phyloP scores from a whole-genome alignment of 345 rosid genomes.

The Lepidium aucheri region DNA sequence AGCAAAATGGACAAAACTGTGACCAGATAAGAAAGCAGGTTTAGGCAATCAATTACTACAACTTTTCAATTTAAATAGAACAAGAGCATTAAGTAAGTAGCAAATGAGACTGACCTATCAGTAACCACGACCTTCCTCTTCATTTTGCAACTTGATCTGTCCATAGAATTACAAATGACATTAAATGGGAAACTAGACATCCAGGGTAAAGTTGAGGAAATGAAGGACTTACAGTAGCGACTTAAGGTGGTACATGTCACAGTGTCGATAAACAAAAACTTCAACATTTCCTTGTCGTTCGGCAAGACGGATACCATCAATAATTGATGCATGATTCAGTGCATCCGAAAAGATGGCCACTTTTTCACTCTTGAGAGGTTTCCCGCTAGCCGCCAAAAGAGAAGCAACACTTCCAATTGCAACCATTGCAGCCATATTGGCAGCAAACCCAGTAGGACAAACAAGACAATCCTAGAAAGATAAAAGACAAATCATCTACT shows the following conservation, averaged over 20 bases:
- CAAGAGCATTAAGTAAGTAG: neutral
- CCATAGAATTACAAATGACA: slow-evolving; percentile 16
- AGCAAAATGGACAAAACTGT: too few relatives aligned
- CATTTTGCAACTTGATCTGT: slow-evolving; percentile 64
- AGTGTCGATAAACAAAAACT: slow-evolving; percentile 62
- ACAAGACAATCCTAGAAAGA: slow-evolving; percentile 82
- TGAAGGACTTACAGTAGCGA: slow-evolving; percentile 54
- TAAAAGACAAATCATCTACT: slow-evolving; percentile 26
- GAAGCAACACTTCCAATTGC: slow-evolving; percentile 76
- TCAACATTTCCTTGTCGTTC: slow-evolving; percentile 58
- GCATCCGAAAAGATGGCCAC: slow-evolving; percentile 92
- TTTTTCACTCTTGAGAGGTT: slow-evolving; percentile 43
- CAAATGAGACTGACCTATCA: slow-evolving; percentile 57
- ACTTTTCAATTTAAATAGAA: too few relatives aligned
- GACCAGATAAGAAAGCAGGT: too few relatives aligned
- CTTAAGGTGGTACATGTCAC: slow-evolving; percentile 76
- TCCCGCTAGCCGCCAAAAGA: slow-evolving; percentile 42
- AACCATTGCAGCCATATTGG: slow-evolving; percentile 93
- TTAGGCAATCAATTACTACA: too few relatives aligned
- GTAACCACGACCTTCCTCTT: slow-evolving; percentile 89
- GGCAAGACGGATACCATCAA: slow-evolving; percentile 90
- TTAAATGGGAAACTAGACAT: slow-evolving; percentile 1
- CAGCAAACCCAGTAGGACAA: slow-evolving; percentile 95
- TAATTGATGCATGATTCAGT: slow-evolving; percentile 91
- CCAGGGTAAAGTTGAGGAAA: neutral